Evolutionary conservation across 2,329 filamentous ascomycete species (phyloP), one percentile per base, ranked within the genome.

Genomic region (Aspergillus intermedius): DNA sequence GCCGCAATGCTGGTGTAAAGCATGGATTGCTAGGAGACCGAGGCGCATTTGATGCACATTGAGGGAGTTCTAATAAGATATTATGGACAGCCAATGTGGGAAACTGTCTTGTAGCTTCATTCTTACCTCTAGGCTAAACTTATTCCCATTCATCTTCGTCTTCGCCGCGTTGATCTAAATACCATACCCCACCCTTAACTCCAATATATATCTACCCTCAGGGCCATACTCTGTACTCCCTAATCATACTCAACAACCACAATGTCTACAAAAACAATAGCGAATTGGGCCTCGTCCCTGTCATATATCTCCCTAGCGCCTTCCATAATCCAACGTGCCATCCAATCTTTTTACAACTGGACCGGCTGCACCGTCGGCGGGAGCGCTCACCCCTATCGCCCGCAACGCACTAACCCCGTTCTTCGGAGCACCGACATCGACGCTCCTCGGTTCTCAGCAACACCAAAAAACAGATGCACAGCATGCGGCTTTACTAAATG

Each of bases 341-440:
- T 71, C 8, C 70, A 71, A 17, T 75, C 71, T 37, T 69, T 79
- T 45, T 78, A 78, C 63, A 80, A 80, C 64, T 79, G 74, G 70
- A 69, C 70, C 5, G 77, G 77, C 35, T 80, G 77, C 54, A 71
- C 76, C 22, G 72, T 80, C 17, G 76, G 74, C 4, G 77, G 77
- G 3, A 73, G 70, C 49, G 63, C 64, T 7, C 76, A 78, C 52
- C 63, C 68, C n/a, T 2, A 73, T 67, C 50, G 68, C 71, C 9
- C 58, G 61, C 41, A 58, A 59, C 2, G 63, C 69, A 0, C 58
- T 74, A 4, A 44, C 59, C 15, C 60, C 66, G 1, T 71, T 74
- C 58, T 68, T 69, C 42, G 67, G 70, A 1, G 50, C 56, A 2
- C 55, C 64, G 5, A 71, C 66, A 2, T 71, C 68, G 3, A 61